Base-by-base conservation (phyloP, 164 flowering plant genomes). In the Kingdonia uniflora region DNA sequence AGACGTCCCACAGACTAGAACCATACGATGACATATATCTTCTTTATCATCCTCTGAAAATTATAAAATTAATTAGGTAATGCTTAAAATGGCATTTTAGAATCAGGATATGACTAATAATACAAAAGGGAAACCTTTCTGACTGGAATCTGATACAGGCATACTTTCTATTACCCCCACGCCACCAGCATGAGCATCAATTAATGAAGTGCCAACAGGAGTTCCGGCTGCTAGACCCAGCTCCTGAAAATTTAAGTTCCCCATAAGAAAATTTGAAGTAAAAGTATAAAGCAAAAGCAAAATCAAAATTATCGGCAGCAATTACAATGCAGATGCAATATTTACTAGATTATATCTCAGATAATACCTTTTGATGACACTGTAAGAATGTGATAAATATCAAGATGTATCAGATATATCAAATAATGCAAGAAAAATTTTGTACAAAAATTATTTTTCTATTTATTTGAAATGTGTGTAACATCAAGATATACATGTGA, bases 151-250 rank as follows among this genome's bases (percentile, higher is more conserved):
- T 65, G 71, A 52, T 8, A 22, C 43, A 39, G 77, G 80, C 24
- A 70, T 57, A 60, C 98, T 84, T 74, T 85, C 98, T 78, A 92
- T 80, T 24, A 88, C 87, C 42, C 98, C 98, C 24, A 92, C 85
- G 58, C 98, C 98, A 58, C 98, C 98, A 68, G 96, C 98, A 80
- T 92, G 98, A 65, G 91, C 96, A 77, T 91, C 96, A 68, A 92
- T 88, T 56, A 92, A 61, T 16, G 98, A 87, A 54, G 91, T 76
- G 42, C 91, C 98, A 42, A 92, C 98, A 49, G 98, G 96, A 63
- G 68, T 85, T 51, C 95, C 98, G 13, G 74, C 75, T 50, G 51
- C 39, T 54, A 92, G 74, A 54, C 95, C 96, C 35, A 92, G 70
- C 65, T 92, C 98, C 98, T 87, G 81, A 53, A 67, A 66, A 66